Conservation (phyloP, 1,284 basidiomycete genomes). For the Austropuccinia psidii region DNA sequence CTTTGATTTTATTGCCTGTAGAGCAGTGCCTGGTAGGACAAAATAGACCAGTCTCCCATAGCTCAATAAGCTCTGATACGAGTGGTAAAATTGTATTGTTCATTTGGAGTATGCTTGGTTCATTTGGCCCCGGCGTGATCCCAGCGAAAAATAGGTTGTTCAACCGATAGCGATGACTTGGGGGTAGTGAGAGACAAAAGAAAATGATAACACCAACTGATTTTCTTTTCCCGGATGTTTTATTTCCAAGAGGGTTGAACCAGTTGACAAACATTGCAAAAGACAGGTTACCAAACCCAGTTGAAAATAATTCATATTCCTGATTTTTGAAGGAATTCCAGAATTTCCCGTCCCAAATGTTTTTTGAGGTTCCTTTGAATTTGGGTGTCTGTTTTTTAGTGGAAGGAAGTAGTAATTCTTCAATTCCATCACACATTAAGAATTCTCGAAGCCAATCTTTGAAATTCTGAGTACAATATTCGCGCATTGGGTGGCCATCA, state of each 20-base stretch:
- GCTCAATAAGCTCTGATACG: constrained; percentile 7
- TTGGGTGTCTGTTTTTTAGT: neutral
- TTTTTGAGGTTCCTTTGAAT: neutral
- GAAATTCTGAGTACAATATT: constrained; percentile 27
- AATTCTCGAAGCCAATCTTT: constrained; percentile 9
- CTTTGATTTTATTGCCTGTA: neutral
- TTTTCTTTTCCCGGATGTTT: constrained; percentile 23
- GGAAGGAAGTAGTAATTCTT: neutral
- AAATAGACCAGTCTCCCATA: constrained; percentile 6
- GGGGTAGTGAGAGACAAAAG: constrained; percentile 28
- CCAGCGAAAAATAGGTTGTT: constrained; percentile 31
- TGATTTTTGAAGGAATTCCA: constrained; percentile 10
- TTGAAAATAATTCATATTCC: neutral
- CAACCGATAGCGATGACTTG: constrained; percentile 24
- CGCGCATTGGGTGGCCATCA: neutral
- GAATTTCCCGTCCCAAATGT: constrained; percentile 18
- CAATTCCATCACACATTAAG: constrained; percentile 4
- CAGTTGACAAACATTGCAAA: constrained; percentile 26
- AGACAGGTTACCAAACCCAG: constrained; percentile 3
- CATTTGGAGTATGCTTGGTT: constrained; percentile 22
- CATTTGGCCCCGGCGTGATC: constrained; percentile 15
- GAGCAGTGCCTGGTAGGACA: neutral
- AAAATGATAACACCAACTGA: constrained; percentile 19
- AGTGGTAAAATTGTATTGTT: constrained; percentile 17
- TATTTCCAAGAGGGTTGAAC: constrained; percentile 28